A percentile compares a stretch with the other conserved stretches of the same genome.
Evolutionary conservation across 352 stramenopile genomes (phyloP).

Genomic region (Pythium apleroticum): DNA sequence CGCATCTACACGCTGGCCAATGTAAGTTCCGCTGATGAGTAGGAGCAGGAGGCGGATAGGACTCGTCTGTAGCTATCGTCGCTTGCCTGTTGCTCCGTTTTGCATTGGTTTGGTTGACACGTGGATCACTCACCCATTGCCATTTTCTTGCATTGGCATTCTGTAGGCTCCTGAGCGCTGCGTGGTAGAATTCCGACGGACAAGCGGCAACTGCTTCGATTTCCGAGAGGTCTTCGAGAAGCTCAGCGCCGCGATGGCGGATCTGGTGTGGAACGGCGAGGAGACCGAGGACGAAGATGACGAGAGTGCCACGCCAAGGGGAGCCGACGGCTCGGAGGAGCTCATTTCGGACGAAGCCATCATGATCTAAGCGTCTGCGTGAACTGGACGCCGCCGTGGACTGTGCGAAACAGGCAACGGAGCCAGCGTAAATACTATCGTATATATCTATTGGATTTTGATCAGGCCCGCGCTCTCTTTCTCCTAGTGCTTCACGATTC

Average conservation of each 20-base stretch:
- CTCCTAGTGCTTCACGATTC: constrained; percentile 46
- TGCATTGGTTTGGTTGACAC: background rate
- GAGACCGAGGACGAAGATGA: constrained; percentile 35
- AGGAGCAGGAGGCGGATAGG: background rate
- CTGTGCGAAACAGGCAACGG: background rate
- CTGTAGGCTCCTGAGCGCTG: constrained; percentile 44
- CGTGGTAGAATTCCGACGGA: constrained; percentile 75
- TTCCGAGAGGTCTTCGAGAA: constrained; percentile 77
- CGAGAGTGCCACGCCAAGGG: constrained; percentile 1
- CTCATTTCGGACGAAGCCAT: constrained; percentile 79
- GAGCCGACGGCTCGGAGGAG: constrained; percentile 46
- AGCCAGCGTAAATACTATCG: constrained; percentile 5
- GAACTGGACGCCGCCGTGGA: background rate
- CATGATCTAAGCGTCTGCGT: constrained; percentile 60
- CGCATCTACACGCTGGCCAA: constrained; percentile 72
- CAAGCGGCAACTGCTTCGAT: constrained; percentile 63
- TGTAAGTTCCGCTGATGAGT: constrained; percentile 41
- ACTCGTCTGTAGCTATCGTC: background rate
- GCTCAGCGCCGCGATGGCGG: constrained; percentile 48
- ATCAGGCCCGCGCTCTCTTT: background rate
- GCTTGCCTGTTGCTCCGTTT: background rate
- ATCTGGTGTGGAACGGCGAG: constrained; percentile 50
- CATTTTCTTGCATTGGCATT: constrained; percentile 10
- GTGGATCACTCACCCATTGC: constrained; percentile 8
- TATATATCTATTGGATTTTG: constrained; percentile 21